phyloP scores from a whole-genome alignment of 495 filamentous ascomycete genomes.

The Penicillium manginii region DNA sequence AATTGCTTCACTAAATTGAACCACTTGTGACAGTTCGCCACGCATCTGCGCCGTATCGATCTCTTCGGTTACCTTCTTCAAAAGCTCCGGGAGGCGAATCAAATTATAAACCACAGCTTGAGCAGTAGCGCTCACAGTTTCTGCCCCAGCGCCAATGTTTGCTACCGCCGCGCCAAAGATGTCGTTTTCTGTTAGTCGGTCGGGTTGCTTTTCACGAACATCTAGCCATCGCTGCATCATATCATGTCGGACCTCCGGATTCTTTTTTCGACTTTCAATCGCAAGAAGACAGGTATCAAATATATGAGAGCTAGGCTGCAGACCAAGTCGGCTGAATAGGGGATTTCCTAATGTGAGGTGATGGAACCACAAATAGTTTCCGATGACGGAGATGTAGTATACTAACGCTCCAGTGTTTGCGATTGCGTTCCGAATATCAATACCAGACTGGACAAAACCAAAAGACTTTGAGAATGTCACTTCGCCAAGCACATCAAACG shows the following conservation, averaged over 20 bases:
- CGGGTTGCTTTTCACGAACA: conserved; percentile 37
- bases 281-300: conserved; percentile 45
- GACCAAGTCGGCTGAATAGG: conserved; percentile 38
- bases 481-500: conserved; percentile 51
- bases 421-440: conserved; percentile 47
- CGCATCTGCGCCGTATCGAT: conserved; percentile 34
- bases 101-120: conserved; percentile 43
- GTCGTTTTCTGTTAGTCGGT: conserved; percentile 44
- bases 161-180: conserved; percentile 41
- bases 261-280: conserved; percentile 41
- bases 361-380: conserved; percentile 44
- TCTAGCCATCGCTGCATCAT: conserved; percentile 52
- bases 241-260: conserved; percentile 40
- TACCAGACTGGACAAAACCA: conserved; percentile 44
- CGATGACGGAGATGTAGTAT: conserved; percentile 39
- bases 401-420: conserved; percentile 40
- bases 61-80: conserved; percentile 36
- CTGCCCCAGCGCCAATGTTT: conserved; percentile 49
- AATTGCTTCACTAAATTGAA: conserved; percentile 29
- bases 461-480: conserved; percentile 45
- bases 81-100: conserved; percentile 32
- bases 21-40: conserved; percentile 28
- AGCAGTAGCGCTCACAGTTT: conserved; percentile 44
- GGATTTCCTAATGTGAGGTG: conserved; percentile 46
- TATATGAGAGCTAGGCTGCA: conserved; percentile 45